Evolutionary conservation across 2,329 filamentous ascomycete species (phyloP).

Genomic region (Graphium sp.): DNA sequence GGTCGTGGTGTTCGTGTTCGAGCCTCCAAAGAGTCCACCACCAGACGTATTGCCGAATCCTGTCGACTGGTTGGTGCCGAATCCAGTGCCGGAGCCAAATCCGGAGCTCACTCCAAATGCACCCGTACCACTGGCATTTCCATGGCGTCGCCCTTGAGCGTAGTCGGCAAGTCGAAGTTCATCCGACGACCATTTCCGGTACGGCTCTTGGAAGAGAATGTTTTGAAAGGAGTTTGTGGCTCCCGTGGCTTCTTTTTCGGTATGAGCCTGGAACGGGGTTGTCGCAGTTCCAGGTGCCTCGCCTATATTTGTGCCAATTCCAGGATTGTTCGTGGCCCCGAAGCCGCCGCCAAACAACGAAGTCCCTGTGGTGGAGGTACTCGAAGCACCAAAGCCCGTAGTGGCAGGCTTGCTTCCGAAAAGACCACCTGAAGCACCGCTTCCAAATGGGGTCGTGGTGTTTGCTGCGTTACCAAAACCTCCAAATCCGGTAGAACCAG

Average conservation of each 20-base stretch:
- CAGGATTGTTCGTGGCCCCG: slow-evolving; percentile 25
- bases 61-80: slow-evolving; percentile 16
- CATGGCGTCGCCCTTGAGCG: slow-evolving; percentile 66
- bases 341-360: slow-evolving; percentile 33
- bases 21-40: slow-evolving; percentile 24
- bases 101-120: slow-evolving; percentile 54
- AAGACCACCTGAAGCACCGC: slow-evolving; percentile 26
- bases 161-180: slow-evolving; percentile 77
- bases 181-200: slow-evolving; percentile 82
- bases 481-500: slow-evolving; percentile 18
- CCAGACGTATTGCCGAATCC: slow-evolving; percentile 21
- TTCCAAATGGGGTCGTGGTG: slow-evolving; percentile 20
- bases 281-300: slow-evolving; percentile 54
- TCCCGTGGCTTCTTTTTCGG: slow-evolving; percentile 56
- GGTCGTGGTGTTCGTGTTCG: slow-evolving; percentile 10
- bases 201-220: slow-evolving; percentile 61
- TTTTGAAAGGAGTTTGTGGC: slow-evolving; percentile 55
- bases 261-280: slow-evolving; percentile 49
- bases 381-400: slow-evolving; percentile 27
- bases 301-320: slow-evolving; percentile 31
- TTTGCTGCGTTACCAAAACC: slow-evolving; percentile 20
- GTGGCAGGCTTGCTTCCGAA: slow-evolving; percentile 31
- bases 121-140: slow-evolving; percentile 69
- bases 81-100: slow-evolving; percentile 31
- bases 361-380: slow-evolving; percentile 19